A percentile compares a stretch with the other conserved stretches of the same genome.
These are phyloP conservation scores for Carex pumila DNA, from an alignment of 176 grass and related monocot genomes.

Conservation along the genomic window DNA sequence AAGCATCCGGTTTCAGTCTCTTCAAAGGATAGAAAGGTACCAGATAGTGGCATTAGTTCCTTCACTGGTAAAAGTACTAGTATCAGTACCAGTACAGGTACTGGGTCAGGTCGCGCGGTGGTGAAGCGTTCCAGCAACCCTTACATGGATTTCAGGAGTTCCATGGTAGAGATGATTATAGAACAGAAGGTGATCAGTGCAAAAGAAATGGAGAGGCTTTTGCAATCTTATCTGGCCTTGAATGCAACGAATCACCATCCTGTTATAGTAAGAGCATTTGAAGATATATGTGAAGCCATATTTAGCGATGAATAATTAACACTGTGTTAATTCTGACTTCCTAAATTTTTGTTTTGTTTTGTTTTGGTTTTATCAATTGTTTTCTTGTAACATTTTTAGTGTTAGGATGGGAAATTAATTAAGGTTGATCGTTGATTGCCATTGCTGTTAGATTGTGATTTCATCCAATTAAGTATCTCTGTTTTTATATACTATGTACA, in stretches of 20 bases:
- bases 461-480: not conserved
- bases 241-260: conserved; percentile 66
- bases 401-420: not conserved
- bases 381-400: conserved; percentile 15
- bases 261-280: conserved; percentile 73
- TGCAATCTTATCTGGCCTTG: conserved; percentile 60
- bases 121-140: conserved; percentile 83
- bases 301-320: conserved; percentile 31
- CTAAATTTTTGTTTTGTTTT: not conserved
- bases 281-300: conserved; percentile 72
- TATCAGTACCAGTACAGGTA: not conserved
- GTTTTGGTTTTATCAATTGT: not conserved
- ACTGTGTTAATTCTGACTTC: conserved; percentile 10
- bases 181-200: conserved; percentile 42
- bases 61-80: conserved; percentile 6
- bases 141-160: conserved; percentile 77
- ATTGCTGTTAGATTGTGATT: not conserved
- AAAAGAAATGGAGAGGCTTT: conserved; percentile 63
- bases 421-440: not conserved
- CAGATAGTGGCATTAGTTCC: not conserved
- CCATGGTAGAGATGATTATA: conserved; percentile 95
- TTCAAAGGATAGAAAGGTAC: conserved; percentile 1
- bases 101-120: conserved; percentile 30
- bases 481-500: not conserved
- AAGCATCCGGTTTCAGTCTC: conserved; percentile 23